Evolutionary conservation across 1,284 basidiomycete species (phyloP).

Genomic region (Cutaneotrichosporon daszewskae): DNA sequence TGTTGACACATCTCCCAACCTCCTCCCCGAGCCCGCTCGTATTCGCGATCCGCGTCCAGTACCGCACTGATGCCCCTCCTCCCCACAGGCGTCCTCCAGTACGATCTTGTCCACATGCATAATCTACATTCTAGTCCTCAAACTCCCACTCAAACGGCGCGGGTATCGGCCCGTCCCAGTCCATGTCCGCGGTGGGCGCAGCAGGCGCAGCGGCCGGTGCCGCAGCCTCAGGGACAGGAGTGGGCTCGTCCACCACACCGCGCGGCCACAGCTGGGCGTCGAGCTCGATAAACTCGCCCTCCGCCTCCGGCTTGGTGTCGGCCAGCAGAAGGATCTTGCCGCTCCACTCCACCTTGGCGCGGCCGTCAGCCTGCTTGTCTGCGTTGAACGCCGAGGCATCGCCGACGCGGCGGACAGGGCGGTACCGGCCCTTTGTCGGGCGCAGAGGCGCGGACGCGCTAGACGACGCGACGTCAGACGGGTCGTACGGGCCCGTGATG

Average conservation of each 20-base stretch:
- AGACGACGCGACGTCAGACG: constrained; percentile 2
- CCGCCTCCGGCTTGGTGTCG: constrained; percentile 52
- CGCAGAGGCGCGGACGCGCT: background rate
- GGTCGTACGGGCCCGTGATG: constrained; percentile 52
- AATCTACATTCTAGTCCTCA: constrained; percentile 27
- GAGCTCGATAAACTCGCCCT: constrained; percentile 62
- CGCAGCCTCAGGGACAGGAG: constrained; percentile 30
- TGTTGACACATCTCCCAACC: too few species aligned
- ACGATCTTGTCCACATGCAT: constrained; percentile 5
- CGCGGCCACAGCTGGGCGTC: constrained; percentile 50
- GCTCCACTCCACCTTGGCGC: constrained; percentile 16
- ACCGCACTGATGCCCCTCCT: too few species aligned
- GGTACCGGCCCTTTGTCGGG: constrained; percentile 17
- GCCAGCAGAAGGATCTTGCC: constrained; percentile 76
- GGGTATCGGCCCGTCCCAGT: constrained; percentile 71
- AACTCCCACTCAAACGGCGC: constrained; percentile 49
- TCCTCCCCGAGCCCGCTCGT: too few species aligned
- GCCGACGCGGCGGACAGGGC: constrained; percentile 16
- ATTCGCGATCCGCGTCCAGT: too few species aligned
- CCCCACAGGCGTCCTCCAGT: too few species aligned
- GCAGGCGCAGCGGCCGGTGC: constrained; percentile 24
- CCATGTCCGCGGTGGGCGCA: constrained; percentile 43
- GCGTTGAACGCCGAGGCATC: constrained; percentile 13
- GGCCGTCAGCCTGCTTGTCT: constrained; percentile 17
- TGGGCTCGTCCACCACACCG: constrained; percentile 46